Conservation (phyloP, 2,329 filamentous ascomycete genomes). For the Diaporthe amygdali region DNA sequence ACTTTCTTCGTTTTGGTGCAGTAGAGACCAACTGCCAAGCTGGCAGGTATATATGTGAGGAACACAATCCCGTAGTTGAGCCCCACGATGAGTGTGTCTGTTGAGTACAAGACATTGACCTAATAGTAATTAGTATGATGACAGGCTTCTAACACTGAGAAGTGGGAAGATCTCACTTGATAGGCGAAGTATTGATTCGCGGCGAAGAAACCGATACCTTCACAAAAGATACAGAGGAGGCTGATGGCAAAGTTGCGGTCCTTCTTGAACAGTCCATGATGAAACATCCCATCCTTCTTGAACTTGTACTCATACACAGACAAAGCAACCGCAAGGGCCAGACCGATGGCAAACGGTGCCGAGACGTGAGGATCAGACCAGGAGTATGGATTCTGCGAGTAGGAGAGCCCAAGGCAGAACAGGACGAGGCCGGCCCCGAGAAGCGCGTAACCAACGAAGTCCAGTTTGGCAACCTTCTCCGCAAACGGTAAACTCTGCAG, state of each 20-base stretch:
- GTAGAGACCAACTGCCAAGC: conserved; percentile 37
- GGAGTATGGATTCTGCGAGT: conserved; percentile 42
- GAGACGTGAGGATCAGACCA: conserved; percentile 42
- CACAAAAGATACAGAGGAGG: conserved; percentile 40
- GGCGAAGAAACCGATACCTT: conserved; percentile 45
- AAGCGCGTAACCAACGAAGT: conserved; percentile 45
- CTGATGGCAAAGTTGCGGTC: conserved; percentile 44
- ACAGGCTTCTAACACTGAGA: neutral
- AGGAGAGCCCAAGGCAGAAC: conserved; percentile 44
- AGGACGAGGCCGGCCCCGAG: conserved; percentile 41
- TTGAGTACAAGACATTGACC: conserved; percentile 41
- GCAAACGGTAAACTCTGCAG: conserved; percentile 34
- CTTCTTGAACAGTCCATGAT: conserved; percentile 42
- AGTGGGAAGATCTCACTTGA: conserved; percentile 27
- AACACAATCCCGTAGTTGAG: conserved; percentile 41
- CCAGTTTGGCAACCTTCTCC: conserved; percentile 41
- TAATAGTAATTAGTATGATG: neutral
- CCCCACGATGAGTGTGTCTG: conserved; percentile 38
- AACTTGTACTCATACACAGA: conserved; percentile 40
- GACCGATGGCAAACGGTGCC: conserved; percentile 41
- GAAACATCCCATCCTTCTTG: conserved; percentile 46
- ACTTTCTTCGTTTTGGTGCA: conserved; percentile 35
- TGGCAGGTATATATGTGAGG: conserved; percentile 35
- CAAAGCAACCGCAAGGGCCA: conserved; percentile 33
- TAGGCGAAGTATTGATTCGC: conserved; percentile 50